These are phyloP conservation scores for Mallotus repandus DNA, from an alignment of 441 rosid species.

Conservation along the genomic window DNA sequence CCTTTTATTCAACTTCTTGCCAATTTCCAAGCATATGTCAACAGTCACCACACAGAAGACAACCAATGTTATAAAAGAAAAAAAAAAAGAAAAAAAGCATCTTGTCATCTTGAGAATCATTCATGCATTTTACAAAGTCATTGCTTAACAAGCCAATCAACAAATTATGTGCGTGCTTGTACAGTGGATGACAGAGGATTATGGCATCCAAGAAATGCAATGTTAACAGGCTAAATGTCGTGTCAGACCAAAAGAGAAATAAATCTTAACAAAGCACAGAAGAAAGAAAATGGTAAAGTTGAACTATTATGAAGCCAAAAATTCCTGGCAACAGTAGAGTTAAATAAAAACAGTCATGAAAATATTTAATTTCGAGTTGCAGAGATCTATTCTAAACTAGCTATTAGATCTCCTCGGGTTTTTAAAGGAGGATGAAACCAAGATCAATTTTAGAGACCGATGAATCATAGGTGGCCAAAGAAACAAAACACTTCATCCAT, in stretches of 20 bases:
- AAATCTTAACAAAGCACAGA: slow-evolving; percentile 15
- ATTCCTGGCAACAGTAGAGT: background rate
- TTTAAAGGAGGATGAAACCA: background rate
- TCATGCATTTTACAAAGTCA: slow-evolving; percentile 6
- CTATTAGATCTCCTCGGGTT: background rate
- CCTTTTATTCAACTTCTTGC: background rate
- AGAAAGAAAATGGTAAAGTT: slow-evolving; percentile 13
- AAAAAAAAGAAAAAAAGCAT: background rate
- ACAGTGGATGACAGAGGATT: slow-evolving; percentile 16
- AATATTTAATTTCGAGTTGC: background rate
- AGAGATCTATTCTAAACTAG: background rate
- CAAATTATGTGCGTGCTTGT: slow-evolving; percentile 8
- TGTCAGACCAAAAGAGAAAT: slow-evolving; percentile 16
- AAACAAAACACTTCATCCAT: background rate
- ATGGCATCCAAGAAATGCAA: slow-evolving; percentile 32
- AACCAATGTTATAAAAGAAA: background rate
- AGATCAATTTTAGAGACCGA: background rate
- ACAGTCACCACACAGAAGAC: slow-evolving; percentile 1
- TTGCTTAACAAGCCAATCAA: slow-evolving; percentile 15
- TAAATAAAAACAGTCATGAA: background rate
- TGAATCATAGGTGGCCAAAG: background rate
- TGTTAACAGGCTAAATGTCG: slow-evolving; percentile 26
- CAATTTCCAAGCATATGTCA: background rate
- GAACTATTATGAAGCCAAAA: slow-evolving; percentile 11
- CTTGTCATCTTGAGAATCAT: background rate